A percentile compares a stretch with the other conserved stretches of the same genome.
Evolutionary conservation across 2,329 filamentous ascomycete species (phyloP).

Genomic region (Fusarium agapanthi): DNA sequence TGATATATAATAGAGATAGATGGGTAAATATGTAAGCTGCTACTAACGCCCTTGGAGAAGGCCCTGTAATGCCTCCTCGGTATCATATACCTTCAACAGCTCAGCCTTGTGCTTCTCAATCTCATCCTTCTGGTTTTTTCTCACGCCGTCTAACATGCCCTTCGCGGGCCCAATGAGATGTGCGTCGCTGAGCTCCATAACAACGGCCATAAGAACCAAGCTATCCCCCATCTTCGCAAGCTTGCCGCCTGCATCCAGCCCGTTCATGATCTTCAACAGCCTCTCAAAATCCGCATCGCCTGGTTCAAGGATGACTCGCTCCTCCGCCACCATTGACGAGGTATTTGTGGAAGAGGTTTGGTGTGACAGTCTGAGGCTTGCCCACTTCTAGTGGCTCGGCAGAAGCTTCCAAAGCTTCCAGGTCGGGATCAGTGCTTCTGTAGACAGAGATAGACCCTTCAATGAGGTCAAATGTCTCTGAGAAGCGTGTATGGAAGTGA

Average conservation of each 20-base stretch:
- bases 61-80: not conserved
- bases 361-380: not conserved
- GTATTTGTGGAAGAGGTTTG: not conserved
- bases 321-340: not conserved
- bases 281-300: not conserved
- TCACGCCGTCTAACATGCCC: not conserved
- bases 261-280: not conserved
- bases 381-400: not conserved
- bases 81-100: not conserved
- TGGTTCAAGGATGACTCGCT: not conserved
- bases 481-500: not conserved
- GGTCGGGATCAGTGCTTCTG: not conserved
- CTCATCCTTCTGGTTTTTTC: not conserved
- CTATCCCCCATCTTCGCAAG: not conserved
- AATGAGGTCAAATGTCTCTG: not conserved
- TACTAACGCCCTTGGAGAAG: too few species aligned
- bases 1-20: too few species aligned
- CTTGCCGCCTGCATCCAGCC: not conserved
- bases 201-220: not conserved
- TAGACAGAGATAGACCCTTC: not conserved
- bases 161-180: not conserved
- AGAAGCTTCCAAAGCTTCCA: not conserved
- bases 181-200: conserved; percentile 2
- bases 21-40: too few species aligned
- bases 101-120: not conserved